These are phyloP conservation scores for Sideroxylon spinosum DNA, from an alignment of 179 eudicot species.

Conservation along the genomic window DNA sequence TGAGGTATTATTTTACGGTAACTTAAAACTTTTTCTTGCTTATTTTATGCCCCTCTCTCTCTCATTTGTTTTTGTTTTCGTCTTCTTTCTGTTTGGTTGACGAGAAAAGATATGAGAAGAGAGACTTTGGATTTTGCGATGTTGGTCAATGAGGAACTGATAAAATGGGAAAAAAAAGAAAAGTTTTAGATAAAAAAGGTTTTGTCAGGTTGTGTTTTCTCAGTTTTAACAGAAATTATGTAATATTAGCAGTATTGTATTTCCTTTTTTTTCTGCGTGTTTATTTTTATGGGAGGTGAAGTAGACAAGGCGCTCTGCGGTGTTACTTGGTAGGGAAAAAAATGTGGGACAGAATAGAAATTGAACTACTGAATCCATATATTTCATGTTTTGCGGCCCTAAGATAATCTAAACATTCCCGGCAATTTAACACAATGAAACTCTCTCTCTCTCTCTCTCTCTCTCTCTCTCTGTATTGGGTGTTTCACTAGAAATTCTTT, in stretches of 20 bases:
- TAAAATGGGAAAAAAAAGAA: background rate
- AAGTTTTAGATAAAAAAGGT: too few species aligned
- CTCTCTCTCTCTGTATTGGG: too few species aligned
- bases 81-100: conserved; percentile 7
- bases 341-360: background rate
- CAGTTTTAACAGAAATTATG: too few species aligned
- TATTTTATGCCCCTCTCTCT: background rate
- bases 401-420: background rate
- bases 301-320: too few species aligned
- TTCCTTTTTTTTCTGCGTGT: too few species aligned
- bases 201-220: too few species aligned
- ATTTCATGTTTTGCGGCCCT: too few species aligned
- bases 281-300: too few species aligned
- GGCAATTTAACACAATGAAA: background rate
- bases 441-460: too few species aligned
- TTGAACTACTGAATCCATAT: background rate
- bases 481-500: too few species aligned
- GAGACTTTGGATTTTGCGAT: background rate
- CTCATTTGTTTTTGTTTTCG: background rate
- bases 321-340: background rate
- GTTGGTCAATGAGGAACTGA: background rate
- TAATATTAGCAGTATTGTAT: too few species aligned
- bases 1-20: conserved; percentile 40
- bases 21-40: background rate
- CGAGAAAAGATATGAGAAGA: background rate